Evolutionary conservation across 352 stramenopile species (phyloP).

Genomic region (Phytopythium cucurbitacearum): DNA sequence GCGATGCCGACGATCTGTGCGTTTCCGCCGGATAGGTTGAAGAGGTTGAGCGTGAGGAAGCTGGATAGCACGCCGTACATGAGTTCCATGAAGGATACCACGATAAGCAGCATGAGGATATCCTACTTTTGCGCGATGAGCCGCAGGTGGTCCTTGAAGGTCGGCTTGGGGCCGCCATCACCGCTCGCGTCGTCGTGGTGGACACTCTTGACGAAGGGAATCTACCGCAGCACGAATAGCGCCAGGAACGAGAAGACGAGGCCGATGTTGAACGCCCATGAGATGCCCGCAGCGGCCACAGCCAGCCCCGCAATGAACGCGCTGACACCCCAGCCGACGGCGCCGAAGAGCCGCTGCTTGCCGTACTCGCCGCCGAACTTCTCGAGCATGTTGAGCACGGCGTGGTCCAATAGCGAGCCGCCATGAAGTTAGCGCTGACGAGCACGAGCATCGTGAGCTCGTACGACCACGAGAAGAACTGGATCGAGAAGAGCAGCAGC

Average conservation of each 20-base stretch:
- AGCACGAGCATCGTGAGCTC: conserved; percentile 35
- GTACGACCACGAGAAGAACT: conserved; percentile 40
- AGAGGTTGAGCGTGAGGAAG: conserved; percentile 70
- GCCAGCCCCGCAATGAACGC: conserved; percentile 55
- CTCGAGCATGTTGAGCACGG: conserved; percentile 52
- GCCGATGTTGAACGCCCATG: conserved; percentile 61
- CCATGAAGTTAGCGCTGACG: conserved; percentile 44
- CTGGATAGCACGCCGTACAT: too few species aligned
- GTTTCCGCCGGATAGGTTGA: conserved; percentile 61
- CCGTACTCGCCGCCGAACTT: conserved; percentile 68
- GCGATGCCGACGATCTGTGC: conserved; percentile 64
- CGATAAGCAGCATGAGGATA: too few species aligned
- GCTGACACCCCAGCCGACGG: conserved; percentile 44
- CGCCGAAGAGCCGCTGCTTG: conserved; percentile 69
- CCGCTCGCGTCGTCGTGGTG: too few species aligned
- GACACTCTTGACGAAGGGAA: too few species aligned
- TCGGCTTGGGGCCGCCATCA: too few species aligned
- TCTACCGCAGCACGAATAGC: too few species aligned
- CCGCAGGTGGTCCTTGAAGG: too few species aligned
- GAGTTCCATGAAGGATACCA: too few species aligned
- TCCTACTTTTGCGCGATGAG: too few species aligned
- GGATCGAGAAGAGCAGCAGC: conserved; percentile 48
- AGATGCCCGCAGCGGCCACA: conserved; percentile 44
- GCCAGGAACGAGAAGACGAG: conserved; percentile 40
- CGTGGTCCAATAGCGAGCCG: conserved; percentile 58